Percentiles rank a stretch among this genome's conserved stretches.
Evolutionary conservation across 495 filamentous ascomycete species (phyloP).

Genomic region (Tuber magnatum): DNA sequence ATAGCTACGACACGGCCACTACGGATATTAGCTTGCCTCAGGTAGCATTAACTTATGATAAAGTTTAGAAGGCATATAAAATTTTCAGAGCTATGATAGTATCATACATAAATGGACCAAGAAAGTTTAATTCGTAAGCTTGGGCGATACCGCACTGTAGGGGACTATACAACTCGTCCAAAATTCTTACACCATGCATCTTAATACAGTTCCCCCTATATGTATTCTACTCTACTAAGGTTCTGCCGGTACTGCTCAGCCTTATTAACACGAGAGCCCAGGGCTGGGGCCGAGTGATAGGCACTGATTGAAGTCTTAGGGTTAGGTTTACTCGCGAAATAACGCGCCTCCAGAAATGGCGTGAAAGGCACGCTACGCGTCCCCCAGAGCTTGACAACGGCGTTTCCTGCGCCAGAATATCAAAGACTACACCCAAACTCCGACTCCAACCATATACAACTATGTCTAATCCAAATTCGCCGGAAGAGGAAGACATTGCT

Average conservation of each 20-base stretch:
- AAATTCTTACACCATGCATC: background rate
- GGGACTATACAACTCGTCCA: background rate
- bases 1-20: background rate
- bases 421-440: slow-evolving; percentile 7
- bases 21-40: background rate
- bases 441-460: slow-evolving; percentile 5
- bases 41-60: background rate
- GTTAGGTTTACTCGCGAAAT: slow-evolving; percentile 13
- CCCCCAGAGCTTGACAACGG: slow-evolving; percentile 1
- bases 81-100: background rate
- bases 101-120: background rate
- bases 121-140: background rate
- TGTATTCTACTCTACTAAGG: background rate
- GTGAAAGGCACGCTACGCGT: background rate
- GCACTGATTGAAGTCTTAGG: background rate
- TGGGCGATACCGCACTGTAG: background rate
- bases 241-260: background rate
- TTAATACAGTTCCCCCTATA: background rate
- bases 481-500: slow-evolving; percentile 24
- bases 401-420: slow-evolving; percentile 20
- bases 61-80: background rate
- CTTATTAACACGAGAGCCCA: background rate
- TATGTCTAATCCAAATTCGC: slow-evolving; percentile 20
- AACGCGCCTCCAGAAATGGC: slow-evolving; percentile 18
- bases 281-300: background rate